Conservation (phyloP, 2,329 filamentous ascomycete genomes). For the Monosporascus sp. region DNA sequence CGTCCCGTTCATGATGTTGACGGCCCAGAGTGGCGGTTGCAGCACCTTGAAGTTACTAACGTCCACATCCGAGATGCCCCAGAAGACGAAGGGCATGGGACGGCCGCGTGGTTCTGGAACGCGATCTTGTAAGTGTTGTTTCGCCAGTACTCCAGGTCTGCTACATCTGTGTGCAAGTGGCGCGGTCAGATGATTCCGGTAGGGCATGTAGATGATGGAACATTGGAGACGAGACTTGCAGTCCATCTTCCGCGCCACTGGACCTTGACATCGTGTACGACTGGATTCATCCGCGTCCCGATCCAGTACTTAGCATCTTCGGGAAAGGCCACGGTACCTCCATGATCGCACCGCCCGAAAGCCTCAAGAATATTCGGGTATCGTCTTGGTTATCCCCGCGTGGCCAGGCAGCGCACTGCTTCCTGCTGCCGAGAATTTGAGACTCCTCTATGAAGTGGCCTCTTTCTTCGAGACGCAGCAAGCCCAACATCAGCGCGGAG, state of each 20-base stretch:
- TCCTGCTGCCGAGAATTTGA: neutral
- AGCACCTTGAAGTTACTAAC: constrained; percentile 47
- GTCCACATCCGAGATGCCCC: constrained; percentile 49
- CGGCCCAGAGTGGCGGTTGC: constrained; percentile 45
- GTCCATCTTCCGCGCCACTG: constrained; percentile 49
- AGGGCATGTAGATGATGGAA: too few relatives aligned
- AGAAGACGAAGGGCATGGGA: constrained; percentile 54
- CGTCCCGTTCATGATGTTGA: constrained; percentile 54
- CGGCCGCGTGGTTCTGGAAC: constrained; percentile 52
- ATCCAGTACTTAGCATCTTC: constrained; percentile 46
- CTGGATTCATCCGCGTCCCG: constrained; percentile 40
- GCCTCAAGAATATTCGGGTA: constrained; percentile 20
- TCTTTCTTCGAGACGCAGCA: too few relatives aligned
- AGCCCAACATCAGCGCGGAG: too few relatives aligned
- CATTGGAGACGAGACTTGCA: constrained; percentile 4
- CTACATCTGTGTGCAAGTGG: constrained; percentile 22
- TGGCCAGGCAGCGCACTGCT: constrained; percentile 15
- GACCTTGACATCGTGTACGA: constrained; percentile 42
- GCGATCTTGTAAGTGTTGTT: constrained; percentile 45
- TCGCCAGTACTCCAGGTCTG: constrained; percentile 49
- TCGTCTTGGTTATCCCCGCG: constrained; percentile 14
- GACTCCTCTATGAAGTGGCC: too few relatives aligned
- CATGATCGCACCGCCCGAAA: constrained; percentile 18
- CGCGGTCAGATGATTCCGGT: too few relatives aligned
- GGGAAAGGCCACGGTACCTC: constrained; percentile 42